phyloP scores from a whole-genome alignment of 306 rosid genomes.

The cucumber (Cucumis sativus) region Cucumber_9930_V3 NC_026657.2:30036001-30036500 shows the following conservation, averaged over 20 bases:
- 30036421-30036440: background rate
- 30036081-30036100: background rate
- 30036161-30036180: slow-evolving; percentile 85
- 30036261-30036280: slow-evolving; percentile 95
- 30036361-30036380: slow-evolving; percentile 53
- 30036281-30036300: slow-evolving; percentile 97
- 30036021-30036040: background rate
- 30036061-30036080: background rate
- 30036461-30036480: background rate
- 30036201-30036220: slow-evolving; percentile 97
- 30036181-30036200: slow-evolving; percentile 93
- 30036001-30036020: background rate
- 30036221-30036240: slow-evolving; percentile 86
- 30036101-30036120: background rate
- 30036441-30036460: background rate
- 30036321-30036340: slow-evolving; percentile 70
- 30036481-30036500: background rate
- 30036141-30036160: slow-evolving; percentile 95
- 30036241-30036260: slow-evolving; percentile 77
- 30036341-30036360: slow-evolving; percentile 78
- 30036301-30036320: slow-evolving; percentile 96
- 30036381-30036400: background rate
- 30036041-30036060: background rate
- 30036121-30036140: background rate
- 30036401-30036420: background rate